A percentile compares a stretch with the other conserved stretches of the same genome.
Evolutionary conservation across 2,329 filamentous ascomycete genomes (phyloP).

Genomic region (Fusarium pseudocircinatum): DNA sequence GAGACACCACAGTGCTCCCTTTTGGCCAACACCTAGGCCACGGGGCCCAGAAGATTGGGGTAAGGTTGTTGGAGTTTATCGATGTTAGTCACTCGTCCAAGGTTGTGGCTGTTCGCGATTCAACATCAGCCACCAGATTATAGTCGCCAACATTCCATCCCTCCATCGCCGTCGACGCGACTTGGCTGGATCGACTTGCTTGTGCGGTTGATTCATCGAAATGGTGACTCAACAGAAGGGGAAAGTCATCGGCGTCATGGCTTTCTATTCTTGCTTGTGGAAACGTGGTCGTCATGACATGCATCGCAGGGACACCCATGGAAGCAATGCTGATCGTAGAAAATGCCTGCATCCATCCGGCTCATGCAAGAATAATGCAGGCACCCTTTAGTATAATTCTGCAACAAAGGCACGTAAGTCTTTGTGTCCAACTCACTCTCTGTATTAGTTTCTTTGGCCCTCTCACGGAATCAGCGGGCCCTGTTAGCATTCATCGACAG

Average conservation of each 20-base stretch:
- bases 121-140: slow-evolving; percentile 30
- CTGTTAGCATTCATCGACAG: slow-evolving; percentile 24
- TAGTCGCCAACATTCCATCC: slow-evolving; percentile 26
- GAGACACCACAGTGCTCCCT: slow-evolving; percentile 7
- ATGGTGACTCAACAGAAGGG: slow-evolving; percentile 21
- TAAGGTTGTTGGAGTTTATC: slow-evolving; percentile 26
- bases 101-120: slow-evolving; percentile 20
- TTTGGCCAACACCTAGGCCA: slow-evolving; percentile 33
- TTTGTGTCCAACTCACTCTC: slow-evolving; percentile 21
- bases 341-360: slow-evolving; percentile 11
- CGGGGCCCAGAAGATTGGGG: slow-evolving; percentile 40
- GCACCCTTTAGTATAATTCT: slow-evolving; percentile 1
- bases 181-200: neutral
- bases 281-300: slow-evolving; percentile 41
- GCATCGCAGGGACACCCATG: slow-evolving; percentile 31
- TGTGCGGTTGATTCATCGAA: slow-evolving; percentile 13
- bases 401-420: slow-evolving; percentile 1
- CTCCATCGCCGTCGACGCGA: slow-evolving; percentile 5
- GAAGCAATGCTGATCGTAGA: slow-evolving; percentile 19
- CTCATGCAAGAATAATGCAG: slow-evolving; percentile 26
- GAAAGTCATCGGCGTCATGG: slow-evolving; percentile 30
- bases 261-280: slow-evolving; percentile 7
- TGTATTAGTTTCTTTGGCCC: slow-evolving; percentile 22
- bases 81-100: slow-evolving; percentile 13
- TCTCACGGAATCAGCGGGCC: slow-evolving; percentile 19